These are phyloP conservation scores for Blastobotrys malaysiensis DNA, from an alignment of 1,139 yeast species.

Conservation along the genomic window DNA sequence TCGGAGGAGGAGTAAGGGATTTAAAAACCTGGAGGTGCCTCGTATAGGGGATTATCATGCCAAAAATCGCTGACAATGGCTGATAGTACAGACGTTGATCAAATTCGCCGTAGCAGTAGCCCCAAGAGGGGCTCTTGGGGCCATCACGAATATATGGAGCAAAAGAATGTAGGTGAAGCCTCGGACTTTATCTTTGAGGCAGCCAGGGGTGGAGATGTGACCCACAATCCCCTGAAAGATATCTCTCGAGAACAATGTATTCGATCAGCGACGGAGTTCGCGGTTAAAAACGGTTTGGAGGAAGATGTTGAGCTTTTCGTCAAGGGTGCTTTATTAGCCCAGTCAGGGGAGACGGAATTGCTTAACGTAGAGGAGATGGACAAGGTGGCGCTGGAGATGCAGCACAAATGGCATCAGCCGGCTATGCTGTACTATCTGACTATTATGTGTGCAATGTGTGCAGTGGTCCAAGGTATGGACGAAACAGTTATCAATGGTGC, in stretches of 20 bases:
- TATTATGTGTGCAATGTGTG: conserved; percentile 80
- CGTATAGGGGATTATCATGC: not conserved
- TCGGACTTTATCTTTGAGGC: conserved; percentile 14
- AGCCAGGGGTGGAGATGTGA: conserved; percentile 22
- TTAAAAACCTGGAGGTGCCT: not conserved
- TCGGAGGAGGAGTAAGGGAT: not conserved
- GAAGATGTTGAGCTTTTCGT: conserved; percentile 60
- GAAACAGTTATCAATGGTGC: conserved; percentile 87
- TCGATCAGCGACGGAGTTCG: conserved; percentile 68
- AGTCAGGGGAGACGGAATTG: conserved; percentile 54
- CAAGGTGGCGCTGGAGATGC: conserved; percentile 46
- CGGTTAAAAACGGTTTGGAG: conserved; percentile 48
- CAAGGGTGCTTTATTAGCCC: conserved; percentile 71
- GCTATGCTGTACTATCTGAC: conserved; percentile 54
- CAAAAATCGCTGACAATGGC: not conserved
- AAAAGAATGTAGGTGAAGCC: not conserved
- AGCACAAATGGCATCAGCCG: conserved; percentile 66
- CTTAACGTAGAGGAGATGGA: conserved; percentile 59
- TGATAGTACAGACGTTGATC: not conserved
- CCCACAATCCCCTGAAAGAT: conserved; percentile 24
- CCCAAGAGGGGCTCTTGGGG: not conserved
- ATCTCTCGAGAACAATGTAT: conserved; percentile 25
- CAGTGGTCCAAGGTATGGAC: conserved; percentile 91
- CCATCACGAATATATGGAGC: not conserved
- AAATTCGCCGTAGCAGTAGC: not conserved